Evolutionary conservation across 2,329 filamentous ascomycete species (phyloP).

Genomic region (Tolypocladium tropicale): DNA sequence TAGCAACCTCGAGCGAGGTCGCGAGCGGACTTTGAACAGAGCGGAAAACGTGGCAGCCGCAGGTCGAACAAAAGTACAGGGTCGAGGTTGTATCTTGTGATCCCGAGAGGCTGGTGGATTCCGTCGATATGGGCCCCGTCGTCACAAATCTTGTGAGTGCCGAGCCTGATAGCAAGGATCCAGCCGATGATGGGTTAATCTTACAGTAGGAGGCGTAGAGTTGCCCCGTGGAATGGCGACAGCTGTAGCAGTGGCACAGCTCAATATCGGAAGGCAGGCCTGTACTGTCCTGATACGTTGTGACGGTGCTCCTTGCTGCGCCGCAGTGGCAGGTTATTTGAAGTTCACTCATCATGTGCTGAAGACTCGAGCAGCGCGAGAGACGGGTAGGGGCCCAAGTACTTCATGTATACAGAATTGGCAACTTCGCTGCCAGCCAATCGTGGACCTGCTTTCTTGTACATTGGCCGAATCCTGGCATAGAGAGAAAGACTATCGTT

Average conservation of each 20-base stretch:
- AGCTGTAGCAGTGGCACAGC: slow-evolving; percentile 22
- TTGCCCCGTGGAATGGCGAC: slow-evolving; percentile 21
- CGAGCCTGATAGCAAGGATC: neutral
- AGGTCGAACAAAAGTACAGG: slow-evolving; percentile 28
- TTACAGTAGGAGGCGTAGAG: slow-evolving; percentile 26
- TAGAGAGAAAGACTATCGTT: no score
- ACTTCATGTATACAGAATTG: no score
- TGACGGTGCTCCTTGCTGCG: neutral
- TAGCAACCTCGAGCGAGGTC: neutral
- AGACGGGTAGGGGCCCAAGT: no score
- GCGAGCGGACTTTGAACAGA: neutral
- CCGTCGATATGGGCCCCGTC: neutral
- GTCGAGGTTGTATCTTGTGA: slow-evolving; percentile 3
- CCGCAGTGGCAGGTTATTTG: neutral
- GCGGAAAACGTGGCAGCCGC: slow-evolving; percentile 31
- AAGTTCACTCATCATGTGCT: neutral
- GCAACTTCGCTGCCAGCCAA: no score
- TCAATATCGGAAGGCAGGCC: slow-evolving; percentile 3
- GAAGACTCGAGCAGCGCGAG: no score
- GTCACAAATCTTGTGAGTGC: slow-evolving; percentile 7
- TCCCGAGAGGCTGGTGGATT: neutral
- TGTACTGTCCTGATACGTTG: neutral
- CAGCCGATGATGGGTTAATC: slow-evolving; percentile 10
- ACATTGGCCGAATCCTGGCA: no score
- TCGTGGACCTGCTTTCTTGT: no score